A percentile compares a stretch with the other conserved stretches of the same genome.
phyloP scores from a whole-genome alignment of 257 asterid genomes.

The Primulina eburnea region DNA sequence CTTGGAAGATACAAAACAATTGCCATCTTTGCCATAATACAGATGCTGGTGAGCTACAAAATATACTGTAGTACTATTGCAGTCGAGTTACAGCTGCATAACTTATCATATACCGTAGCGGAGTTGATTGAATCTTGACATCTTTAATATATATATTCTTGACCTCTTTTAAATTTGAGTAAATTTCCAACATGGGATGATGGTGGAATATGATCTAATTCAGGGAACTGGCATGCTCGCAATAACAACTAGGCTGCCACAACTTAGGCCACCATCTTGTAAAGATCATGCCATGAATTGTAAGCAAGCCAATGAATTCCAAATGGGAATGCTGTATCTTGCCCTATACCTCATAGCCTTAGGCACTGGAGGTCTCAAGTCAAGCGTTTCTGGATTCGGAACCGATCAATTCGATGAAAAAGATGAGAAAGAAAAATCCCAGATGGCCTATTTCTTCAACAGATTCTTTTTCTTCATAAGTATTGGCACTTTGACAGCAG shows the following conservation, averaged over 20 bases:
- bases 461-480: slow-evolving; percentile 92
- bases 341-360: slow-evolving; percentile 76
- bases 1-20: slow-evolving; percentile 81
- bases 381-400: slow-evolving; percentile 89
- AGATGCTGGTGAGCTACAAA: slow-evolving; percentile 41
- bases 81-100: too few relatives aligned
- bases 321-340: slow-evolving; percentile 69
- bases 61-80: too few relatives aligned
- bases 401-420: slow-evolving; percentile 88
- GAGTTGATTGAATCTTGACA: not conserved
- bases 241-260: slow-evolving; percentile 50
- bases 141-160: too few relatives aligned
- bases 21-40: slow-evolving; percentile 55
- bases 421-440: slow-evolving; percentile 73
- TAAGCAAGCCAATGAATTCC: slow-evolving; percentile 59
- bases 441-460: slow-evolving; percentile 79
- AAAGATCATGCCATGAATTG: slow-evolving; percentile 30
- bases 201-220: not conserved
- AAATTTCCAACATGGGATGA: too few relatives aligned
- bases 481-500: slow-evolving; percentile 75
- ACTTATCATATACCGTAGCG: too few relatives aligned
- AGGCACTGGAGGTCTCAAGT: slow-evolving; percentile 94
- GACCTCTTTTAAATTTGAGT: too few relatives aligned
- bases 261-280: slow-evolving; percentile 76
- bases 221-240: slow-evolving; percentile 86